A percentile compares a stretch with the other conserved stretches of the same genome.
Evolutionary conservation across 805 yeast species (phyloP).

Genomic region (Blastobotrys chiropterorum): DNA sequence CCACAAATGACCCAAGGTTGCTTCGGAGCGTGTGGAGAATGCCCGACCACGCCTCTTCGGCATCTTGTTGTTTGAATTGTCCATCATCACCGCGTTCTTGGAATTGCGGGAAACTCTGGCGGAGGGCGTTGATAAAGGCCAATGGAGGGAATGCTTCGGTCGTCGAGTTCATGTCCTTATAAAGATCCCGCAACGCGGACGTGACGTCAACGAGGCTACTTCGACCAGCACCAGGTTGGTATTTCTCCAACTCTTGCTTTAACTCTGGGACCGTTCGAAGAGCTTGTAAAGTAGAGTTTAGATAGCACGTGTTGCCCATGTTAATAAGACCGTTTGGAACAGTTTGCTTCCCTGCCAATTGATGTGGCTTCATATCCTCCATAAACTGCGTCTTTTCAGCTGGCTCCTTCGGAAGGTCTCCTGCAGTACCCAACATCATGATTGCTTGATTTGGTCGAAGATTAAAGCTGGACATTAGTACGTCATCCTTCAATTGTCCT

Average conservation of each 20-base stretch:
- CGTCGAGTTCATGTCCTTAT: conserved; percentile 26
- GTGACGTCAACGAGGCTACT: conserved; percentile 29
- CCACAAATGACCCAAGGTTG: conserved; percentile 33
- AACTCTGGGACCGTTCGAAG: conserved; percentile 45
- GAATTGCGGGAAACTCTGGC: conserved; percentile 79
- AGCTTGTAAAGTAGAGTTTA: conserved; percentile 64
- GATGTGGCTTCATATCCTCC: conserved; percentile 57
- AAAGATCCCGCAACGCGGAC: conserved; percentile 28
- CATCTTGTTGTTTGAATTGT: conserved; percentile 89
- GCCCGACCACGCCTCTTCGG: conserved; percentile 91
- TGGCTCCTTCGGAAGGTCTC: conserved; percentile 43
- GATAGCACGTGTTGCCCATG: conserved; percentile 72
- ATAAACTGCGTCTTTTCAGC: conserved; percentile 50
- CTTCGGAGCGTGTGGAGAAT: conserved; percentile 45
- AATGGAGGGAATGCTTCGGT: conserved; percentile 57
- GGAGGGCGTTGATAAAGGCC: conserved; percentile 46
- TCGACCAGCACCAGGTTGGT: conserved; percentile 19
- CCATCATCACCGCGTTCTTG: conserved; percentile 67
- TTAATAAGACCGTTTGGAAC: conserved; percentile 61
- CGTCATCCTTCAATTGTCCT: conserved; percentile 76
- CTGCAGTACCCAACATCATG: conserved; percentile 92
- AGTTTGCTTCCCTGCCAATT: conserved; percentile 33
- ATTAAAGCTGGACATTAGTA: conserved; percentile 43
- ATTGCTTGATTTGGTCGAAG: conserved; percentile 61
- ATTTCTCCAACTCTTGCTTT: conserved; percentile 38